Percentiles rank a stretch among this genome's conserved stretches.
Conservation (phyloP, 441 rosid genomes). For the Hura crepitans region DNA sequence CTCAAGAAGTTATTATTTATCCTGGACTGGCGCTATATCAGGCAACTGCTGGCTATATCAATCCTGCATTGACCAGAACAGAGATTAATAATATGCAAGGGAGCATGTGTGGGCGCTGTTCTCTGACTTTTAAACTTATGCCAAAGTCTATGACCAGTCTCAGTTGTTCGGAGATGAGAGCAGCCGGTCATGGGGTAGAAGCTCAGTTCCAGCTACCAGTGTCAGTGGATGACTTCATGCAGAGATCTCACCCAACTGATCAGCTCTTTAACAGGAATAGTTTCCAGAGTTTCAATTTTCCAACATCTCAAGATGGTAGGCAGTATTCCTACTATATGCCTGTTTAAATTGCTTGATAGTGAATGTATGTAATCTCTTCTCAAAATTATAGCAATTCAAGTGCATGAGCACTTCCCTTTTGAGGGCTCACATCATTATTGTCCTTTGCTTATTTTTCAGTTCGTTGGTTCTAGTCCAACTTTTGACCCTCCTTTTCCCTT, state of each 20-base stretch:
- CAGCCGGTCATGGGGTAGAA: slow-evolving; percentile 96
- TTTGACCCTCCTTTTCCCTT: not conserved
- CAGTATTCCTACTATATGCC: slow-evolving; percentile 1
- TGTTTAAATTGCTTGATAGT: slow-evolving; percentile 12
- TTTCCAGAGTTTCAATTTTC: slow-evolving; percentile 58
- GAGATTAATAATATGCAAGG: slow-evolving; percentile 59
- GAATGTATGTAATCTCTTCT: not conserved
- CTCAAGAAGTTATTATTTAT: slow-evolving; percentile 76
- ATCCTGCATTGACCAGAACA: slow-evolving; percentile 68
- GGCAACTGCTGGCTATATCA: slow-evolving; percentile 91
- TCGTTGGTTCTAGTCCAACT: not conserved
- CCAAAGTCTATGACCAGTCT: slow-evolving; percentile 88
- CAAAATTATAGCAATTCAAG: not conserved
- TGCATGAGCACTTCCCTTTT: too few species aligned
- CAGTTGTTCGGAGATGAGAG: slow-evolving; percentile 93
- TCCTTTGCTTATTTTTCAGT: too few species aligned
- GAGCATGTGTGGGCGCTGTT: slow-evolving; percentile 59
- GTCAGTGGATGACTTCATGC: slow-evolving; percentile 93
- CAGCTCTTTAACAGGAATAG: slow-evolving; percentile 59
- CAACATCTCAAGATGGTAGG: slow-evolving; percentile 74
- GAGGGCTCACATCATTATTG: too few species aligned
- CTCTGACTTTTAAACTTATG: slow-evolving; percentile 87
- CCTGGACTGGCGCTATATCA: slow-evolving; percentile 93
- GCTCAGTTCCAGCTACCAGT: slow-evolving; percentile 88
- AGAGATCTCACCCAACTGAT: slow-evolving; percentile 73